Evolutionary conservation across 371 early-diverging fungal genomes (phyloP).

Genomic region (Rhizopus microsporus): DNA sequence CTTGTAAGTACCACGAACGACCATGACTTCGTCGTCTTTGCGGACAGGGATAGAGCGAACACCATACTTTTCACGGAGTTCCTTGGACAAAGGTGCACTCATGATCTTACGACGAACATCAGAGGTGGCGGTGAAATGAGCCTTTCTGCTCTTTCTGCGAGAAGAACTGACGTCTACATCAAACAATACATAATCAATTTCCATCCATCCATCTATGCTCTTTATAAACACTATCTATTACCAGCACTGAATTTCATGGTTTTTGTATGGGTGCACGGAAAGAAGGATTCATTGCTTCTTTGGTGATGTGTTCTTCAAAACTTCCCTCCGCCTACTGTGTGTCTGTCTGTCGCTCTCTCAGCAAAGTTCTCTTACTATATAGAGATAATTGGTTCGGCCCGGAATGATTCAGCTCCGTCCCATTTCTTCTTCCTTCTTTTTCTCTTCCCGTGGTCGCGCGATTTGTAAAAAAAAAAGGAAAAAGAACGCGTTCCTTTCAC

Average conservation of each 20-base stretch:
- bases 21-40: conserved; percentile 96
- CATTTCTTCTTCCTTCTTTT: no score
- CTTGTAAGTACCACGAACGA: conserved; percentile 95
- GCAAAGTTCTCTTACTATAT: no score
- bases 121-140: conserved; percentile 98
- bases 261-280: conserved; percentile 4
- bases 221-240: not conserved
- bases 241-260: conserved; percentile 3
- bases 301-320: no score
- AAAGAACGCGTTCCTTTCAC: not conserved
- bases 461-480: no score
- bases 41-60: conserved; percentile 93
- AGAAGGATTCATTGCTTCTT: conserved; percentile 1
- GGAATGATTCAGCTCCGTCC: no score
- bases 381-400: no score
- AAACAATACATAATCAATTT: not conserved
- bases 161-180: conserved; percentile 87
- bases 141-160: conserved; percentile 95
- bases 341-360: no score
- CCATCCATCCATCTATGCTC: not conserved
- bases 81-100: conserved; percentile 96
- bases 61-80: conserved; percentile 56
- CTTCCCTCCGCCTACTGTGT: no score
- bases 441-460: no score
- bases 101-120: conserved; percentile 93